A percentile compares a stretch with the other conserved stretches of the same genome.
Conservation (phyloP, 1,139 yeast genomes). For the Yamadazyma membranifaciens region DNA sequence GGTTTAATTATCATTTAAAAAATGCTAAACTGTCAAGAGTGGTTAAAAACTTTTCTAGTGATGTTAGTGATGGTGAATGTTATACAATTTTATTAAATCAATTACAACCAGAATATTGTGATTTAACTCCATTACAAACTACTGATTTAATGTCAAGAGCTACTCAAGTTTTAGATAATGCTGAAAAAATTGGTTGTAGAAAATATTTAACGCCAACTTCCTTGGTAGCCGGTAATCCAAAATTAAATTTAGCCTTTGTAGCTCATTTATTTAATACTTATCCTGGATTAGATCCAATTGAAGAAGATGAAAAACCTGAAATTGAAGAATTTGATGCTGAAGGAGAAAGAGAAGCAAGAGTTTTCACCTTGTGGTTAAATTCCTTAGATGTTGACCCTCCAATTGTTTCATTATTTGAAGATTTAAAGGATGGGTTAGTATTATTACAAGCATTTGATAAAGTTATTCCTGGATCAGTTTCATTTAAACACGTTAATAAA, state of each 20-base stretch:
- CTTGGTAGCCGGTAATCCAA: conserved; percentile 93
- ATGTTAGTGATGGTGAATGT: conserved; percentile 92
- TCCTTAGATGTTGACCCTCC: conserved; percentile 96
- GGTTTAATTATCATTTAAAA: conserved; percentile 96
- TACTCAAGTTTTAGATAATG: conserved; percentile 77
- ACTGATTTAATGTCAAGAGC: conserved; percentile 76
- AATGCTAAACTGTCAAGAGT: conserved; percentile 91
- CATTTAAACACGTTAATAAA: conserved; percentile 77
- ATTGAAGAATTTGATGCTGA: conserved; percentile 97
- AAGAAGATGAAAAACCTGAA: conserved; percentile 84
- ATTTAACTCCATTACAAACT: conserved; percentile 76
- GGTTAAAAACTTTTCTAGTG: conserved; percentile 81
- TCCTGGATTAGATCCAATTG: conserved; percentile 95
- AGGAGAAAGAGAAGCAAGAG: conserved; percentile 99
- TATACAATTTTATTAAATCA: conserved; percentile 88
- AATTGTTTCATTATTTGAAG: conserved; percentile 88
- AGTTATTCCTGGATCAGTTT: conserved; percentile 91
- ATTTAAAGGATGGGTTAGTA: conserved; percentile 88
- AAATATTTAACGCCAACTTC: conserved; percentile 93
- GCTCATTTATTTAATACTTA: conserved; percentile 95
- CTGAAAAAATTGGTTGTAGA: conserved; percentile 89
- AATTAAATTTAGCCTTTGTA: conserved; percentile 92
- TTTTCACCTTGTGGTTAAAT: conserved; percentile 94
- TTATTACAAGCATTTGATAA: conserved; percentile 92
- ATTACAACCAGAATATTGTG: conserved; percentile 81